Base-by-base conservation (phyloP, 2,329 filamentous ascomycete genomes). In the Diplodia scrobiculata region DNA sequence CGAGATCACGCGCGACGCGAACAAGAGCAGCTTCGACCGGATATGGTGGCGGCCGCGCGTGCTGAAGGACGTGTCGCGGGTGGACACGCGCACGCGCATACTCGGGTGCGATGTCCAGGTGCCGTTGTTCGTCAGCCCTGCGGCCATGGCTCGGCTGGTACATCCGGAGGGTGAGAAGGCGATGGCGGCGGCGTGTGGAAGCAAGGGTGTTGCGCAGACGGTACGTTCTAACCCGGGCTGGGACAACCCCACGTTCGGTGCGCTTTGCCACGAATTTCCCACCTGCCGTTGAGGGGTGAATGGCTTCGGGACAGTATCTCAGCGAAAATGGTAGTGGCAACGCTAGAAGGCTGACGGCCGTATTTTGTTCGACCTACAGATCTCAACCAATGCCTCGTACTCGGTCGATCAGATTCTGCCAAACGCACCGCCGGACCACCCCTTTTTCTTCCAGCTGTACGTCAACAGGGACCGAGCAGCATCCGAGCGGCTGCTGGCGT, bases 391-490 rank as follows among this genome's bases (percentile, higher is more conserved):
- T 48, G 73, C 73, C 0, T 72, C 71, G 1, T 74, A 68, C 34
- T 68, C 71, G 1, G 68, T 72, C 29, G 55, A 68, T 25, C 70
- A 72, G 45, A 75, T 74, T 3, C 68, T 70, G 1, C 48, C 51
- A 4, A 11, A 41, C 25, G 59, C 66, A 14, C 68, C 68, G 10
- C 34, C 58, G 11, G 13, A 68, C 21, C 74, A 74, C 62, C 74
- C 75, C 6, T 75, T 83, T 65, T 86, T 87, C 78, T 87, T 87
- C 71, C 86, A 88, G 72, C 78, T 89, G 5, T 89, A 89, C 70
- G 84, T 88, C 60, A 83, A 87, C 73, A 84, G 83, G 70, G 79
- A 86, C 68, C 79, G 84, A 0, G 65, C 72, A 9, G 83, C 84
- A 66, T 83, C 84, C 13, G 82, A 82, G 69, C 73, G 73, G 1